Evolutionary conservation across 371 early-diverging fungal genomes (phyloP).

Genomic region (Nematocida ironsii): DNA sequence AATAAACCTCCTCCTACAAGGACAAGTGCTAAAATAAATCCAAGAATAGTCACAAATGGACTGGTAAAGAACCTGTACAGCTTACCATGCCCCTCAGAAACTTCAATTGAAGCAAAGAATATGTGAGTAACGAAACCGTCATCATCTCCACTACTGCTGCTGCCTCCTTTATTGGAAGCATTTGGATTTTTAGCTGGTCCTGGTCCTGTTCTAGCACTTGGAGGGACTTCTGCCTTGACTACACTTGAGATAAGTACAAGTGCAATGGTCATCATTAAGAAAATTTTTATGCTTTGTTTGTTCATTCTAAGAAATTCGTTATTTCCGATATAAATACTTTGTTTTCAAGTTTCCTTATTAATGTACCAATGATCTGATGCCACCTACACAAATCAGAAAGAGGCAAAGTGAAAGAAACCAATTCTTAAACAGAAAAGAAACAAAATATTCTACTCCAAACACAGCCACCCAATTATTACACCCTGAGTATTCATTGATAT

Average conservation of each 20-base stretch:
- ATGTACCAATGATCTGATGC: neutral
- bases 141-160: neutral
- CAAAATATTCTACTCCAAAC: neutral
- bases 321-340: constrained; percentile 7
- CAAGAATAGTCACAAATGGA: neutral
- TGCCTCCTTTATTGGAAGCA: neutral
- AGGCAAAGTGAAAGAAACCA: neutral
- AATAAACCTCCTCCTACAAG: constrained; percentile 12
- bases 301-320: neutral
- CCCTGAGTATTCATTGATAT: no score
- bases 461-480: no score
- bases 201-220: neutral
- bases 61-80: constrained; percentile 13
- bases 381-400: constrained; percentile 1
- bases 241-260: neutral
- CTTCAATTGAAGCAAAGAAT: neutral
- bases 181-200: neutral
- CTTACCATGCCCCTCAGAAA: neutral
- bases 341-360: neutral
- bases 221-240: no score
- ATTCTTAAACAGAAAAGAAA: neutral
- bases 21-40: neutral
- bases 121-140: neutral
- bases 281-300: constrained; percentile 8
- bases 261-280: neutral